Conservation (phyloP, 176 grass and related monocot genomes). For the Avena insularis region DNA sequence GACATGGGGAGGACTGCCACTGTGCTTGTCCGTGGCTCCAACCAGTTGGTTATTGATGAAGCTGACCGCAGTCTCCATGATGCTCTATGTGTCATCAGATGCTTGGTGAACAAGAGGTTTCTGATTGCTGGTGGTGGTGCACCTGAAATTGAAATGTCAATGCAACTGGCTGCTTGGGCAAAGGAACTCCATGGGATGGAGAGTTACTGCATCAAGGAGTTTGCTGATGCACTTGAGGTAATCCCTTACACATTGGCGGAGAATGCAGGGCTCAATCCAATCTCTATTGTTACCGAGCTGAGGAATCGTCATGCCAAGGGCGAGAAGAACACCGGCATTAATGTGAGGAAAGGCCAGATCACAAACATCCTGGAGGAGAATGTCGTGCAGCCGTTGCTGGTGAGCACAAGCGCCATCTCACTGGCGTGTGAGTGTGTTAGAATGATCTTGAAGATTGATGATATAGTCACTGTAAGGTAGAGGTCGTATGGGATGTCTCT, state of each 20-base stretch:
- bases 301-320: conserved; percentile 80
- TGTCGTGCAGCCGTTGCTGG: conserved; percentile 78
- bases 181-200: conserved; percentile 91
- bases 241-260: conserved; percentile 86
- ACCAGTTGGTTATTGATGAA: conserved; percentile 92
- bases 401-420: conserved; percentile 79
- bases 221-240: conserved; percentile 82
- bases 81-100: conserved; percentile 90
- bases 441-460: conserved; percentile 54
- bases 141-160: conserved; percentile 92
- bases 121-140: conserved; percentile 91
- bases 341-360: conserved; percentile 46
- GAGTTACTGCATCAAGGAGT: conserved; percentile 95
- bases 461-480: conserved; percentile 72
- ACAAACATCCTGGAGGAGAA: conserved; percentile 93
- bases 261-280: conserved; percentile 86
- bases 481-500: no score
- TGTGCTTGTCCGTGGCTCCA: conserved; percentile 79
- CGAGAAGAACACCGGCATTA: conserved; percentile 49
- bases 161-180: conserved; percentile 81
- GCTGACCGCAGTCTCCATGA: conserved; percentile 94
- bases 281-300: conserved; percentile 79
- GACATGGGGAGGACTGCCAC: conserved; percentile 90
- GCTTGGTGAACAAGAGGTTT: conserved; percentile 75
- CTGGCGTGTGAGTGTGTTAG: conserved; percentile 70